phyloP scores from a whole-genome alignment of 495 filamentous ascomycete genomes.

The Podospora comata region DNA sequence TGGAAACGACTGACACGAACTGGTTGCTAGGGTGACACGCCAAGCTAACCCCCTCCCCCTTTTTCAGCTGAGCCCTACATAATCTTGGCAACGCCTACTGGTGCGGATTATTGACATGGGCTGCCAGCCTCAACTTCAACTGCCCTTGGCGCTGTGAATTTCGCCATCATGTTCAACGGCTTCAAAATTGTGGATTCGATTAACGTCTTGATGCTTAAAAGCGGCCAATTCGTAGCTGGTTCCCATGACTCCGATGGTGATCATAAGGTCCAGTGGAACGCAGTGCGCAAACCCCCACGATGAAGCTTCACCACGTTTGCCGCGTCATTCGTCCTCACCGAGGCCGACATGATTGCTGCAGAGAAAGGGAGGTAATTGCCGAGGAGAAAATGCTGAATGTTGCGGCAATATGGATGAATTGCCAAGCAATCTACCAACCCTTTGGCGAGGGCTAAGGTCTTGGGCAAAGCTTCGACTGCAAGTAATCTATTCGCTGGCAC shows the following conservation, averaged over 20 bases:
- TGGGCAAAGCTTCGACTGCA: conserved; percentile 2
- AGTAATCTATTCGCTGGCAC: not conserved
- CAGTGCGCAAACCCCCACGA: not conserved
- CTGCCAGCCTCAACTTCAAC: not conserved
- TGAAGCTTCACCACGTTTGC: not conserved
- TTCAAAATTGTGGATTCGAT: not conserved
- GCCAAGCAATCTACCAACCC: conserved; percentile 10
- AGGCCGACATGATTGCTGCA: not conserved
- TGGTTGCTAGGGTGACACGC: not conserved
- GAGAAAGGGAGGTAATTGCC: conserved; percentile 14
- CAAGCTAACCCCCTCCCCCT: not conserved
- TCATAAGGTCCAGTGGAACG: not conserved
- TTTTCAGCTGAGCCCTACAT: not conserved
- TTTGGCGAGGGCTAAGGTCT: conserved; percentile 6
- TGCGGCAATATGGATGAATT: conserved; percentile 28
- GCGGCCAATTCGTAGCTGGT: not conserved
- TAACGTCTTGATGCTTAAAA: not conserved
- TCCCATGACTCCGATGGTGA: not conserved
- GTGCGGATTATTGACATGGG: not conserved
- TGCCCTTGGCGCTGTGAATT: not conserved
- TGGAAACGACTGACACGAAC: not conserved
- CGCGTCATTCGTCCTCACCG: not conserved
- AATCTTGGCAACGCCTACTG: not conserved
- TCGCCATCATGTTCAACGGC: not conserved
- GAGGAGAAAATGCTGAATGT: conserved; percentile 12